phyloP scores from a whole-genome alignment of 1,284 basidiomycete species.

The Naganishia liquefaciens region DNA sequence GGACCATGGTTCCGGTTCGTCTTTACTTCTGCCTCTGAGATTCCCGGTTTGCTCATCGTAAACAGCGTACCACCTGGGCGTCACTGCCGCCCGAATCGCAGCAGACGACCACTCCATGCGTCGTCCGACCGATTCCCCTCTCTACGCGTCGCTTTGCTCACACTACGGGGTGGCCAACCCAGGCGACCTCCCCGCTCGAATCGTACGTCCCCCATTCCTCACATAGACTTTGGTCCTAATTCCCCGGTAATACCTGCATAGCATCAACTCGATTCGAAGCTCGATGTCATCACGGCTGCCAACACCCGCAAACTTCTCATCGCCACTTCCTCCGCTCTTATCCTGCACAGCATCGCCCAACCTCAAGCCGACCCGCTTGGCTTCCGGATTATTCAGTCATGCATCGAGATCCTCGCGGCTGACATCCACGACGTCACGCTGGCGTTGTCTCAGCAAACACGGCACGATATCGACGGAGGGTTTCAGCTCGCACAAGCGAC shows the following conservation, averaged over 20 bases:
- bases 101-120: conserved; percentile 43
- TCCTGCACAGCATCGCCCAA: conserved; percentile 64
- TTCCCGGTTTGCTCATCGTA: neutral
- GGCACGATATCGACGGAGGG: too few relatives aligned
- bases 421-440: conserved; percentile 12
- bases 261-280: conserved; percentile 41
- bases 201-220: conserved; percentile 35
- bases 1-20: conserved; percentile 45
- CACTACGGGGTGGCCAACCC: conserved; percentile 42
- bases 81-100: conserved; percentile 41
- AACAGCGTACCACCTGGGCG: conserved; percentile 41
- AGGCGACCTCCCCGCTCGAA: conserved; percentile 41
- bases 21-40: too few relatives aligned
- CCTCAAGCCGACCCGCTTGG: neutral
- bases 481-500: neutral
- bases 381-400: neutral
- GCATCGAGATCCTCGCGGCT: conserved; percentile 8
- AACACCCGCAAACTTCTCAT: conserved; percentile 68
- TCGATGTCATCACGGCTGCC: conserved; percentile 38
- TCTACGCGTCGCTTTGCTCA: conserved; percentile 36
- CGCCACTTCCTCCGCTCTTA: conserved; percentile 68
- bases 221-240: neutral
- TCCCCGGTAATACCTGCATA: conserved; percentile 16
- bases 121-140: conserved; percentile 34
- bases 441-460: neutral